A percentile compares a stretch with the other conserved stretches of the same genome.
Evolutionary conservation across 164 flowering plant species (phyloP).

Genomic region (Hamamelis virginiana): DNA sequence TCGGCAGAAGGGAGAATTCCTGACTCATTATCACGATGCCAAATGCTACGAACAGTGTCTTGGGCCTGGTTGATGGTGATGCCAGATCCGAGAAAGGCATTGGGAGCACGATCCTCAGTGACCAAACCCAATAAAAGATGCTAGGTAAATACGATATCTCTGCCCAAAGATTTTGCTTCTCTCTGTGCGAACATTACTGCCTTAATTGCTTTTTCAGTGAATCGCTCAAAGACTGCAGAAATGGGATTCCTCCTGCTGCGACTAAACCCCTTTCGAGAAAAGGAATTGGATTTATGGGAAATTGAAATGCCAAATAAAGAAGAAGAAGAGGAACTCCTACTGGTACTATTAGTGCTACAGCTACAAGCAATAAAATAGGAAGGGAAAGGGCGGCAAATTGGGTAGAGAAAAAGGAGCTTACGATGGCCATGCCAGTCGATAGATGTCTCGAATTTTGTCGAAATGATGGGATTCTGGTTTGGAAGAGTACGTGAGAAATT

Average conservation of each 20-base stretch:
- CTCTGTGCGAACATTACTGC: slow-evolving; percentile 69
- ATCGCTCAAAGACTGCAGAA: slow-evolving; percentile 65
- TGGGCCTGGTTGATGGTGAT: slow-evolving; percentile 57
- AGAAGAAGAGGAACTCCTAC: slow-evolving; percentile 13
- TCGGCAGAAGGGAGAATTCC: neutral
- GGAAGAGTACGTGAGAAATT: neutral
- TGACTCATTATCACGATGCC: slow-evolving; percentile 28
- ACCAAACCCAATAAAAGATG: slow-evolving; percentile 75
- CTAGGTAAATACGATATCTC: slow-evolving; percentile 66
- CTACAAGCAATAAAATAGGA: slow-evolving; percentile 14
- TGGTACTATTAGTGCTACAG: too few species aligned
- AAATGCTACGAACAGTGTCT: slow-evolving; percentile 50
- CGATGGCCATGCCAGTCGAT: slow-evolving; percentile 12
- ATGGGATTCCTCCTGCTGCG: slow-evolving; percentile 18
- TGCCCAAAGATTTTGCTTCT: slow-evolving; percentile 64
- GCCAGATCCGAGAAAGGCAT: slow-evolving; percentile 66
- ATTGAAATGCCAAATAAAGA: slow-evolving; percentile 28
- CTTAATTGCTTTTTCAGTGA: slow-evolving; percentile 77
- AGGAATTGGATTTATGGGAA: slow-evolving; percentile 6
- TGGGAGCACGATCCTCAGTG: slow-evolving; percentile 57
- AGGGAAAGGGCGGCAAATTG: slow-evolving; percentile 14
- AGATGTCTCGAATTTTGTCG: slow-evolving; percentile 9
- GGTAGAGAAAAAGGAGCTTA: neutral
- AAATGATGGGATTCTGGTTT: too few species aligned
- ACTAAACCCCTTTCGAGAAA: neutral